Base-by-base conservation (phyloP, 805 yeast species). In the Yarrowia osloensis region DNA sequence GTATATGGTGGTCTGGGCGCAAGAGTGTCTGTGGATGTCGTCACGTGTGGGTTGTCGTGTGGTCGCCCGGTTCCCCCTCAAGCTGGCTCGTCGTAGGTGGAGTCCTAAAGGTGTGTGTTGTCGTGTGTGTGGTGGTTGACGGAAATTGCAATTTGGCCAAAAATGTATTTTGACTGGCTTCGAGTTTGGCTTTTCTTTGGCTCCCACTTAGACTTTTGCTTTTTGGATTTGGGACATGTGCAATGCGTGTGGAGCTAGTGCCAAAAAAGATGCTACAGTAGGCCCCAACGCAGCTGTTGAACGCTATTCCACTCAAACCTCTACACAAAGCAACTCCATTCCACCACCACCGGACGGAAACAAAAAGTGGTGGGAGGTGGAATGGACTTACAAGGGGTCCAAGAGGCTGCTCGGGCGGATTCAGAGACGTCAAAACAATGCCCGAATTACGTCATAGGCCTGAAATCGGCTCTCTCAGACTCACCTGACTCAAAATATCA, bases 261-360 rank as follows among this genome's bases (percentile, higher is more conserved):
- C 54, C 15, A 47, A 29, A 49, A 49, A 49, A 49, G 26, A 21
- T 31, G 26, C 55, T 49, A 49, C 40, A 50, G 57, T 50, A 31
- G 29, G 57, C 57, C 57, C 57, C 57, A 50, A 50, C 57, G 40
- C 57, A 50, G 40, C 57, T 50, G 57, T 50, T 50, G 57, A 50
- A 50, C 49, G 49, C 29, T 44, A 22, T 19, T 24, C 4, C 29
- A 13, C 29, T 22, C 29, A 2, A 44, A 24, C 28, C 26, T 40
- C 26, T 7, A 40, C 11, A 40, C 24, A 11, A 40, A 11, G 17
- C 26, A 19, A 40, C 17, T 40, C 22, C 46, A 40, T n/a, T 35
- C 40, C 40, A 35, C 8, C 2, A 15, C n/a, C 13, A 31, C n/a
- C n/a, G n/a, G n/a, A n/a, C n/a, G 37, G 12, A 12, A 33, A 12